These are phyloP conservation scores for Tuber indicum DNA, from an alignment of 495 filamentous ascomycete genomes.

Conservation along the genomic window DNA sequence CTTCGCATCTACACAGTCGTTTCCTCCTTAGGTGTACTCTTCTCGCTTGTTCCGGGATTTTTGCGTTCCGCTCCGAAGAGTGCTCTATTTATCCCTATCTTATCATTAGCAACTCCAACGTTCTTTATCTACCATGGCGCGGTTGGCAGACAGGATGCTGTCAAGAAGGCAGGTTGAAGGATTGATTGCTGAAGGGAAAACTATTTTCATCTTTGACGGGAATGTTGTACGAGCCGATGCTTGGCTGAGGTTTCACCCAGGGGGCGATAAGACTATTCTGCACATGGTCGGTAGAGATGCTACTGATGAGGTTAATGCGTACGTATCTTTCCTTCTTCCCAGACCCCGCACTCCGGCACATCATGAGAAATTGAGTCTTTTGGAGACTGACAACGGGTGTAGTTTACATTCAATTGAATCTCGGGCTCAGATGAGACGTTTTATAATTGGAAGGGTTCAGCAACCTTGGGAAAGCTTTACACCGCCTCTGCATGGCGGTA, in stretches of 20 bases:
- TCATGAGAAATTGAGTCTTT: conserved; percentile 1
- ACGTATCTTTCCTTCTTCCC: conserved; percentile 44
- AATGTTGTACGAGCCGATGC: conserved; percentile 80
- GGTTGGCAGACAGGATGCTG: conserved; percentile 45
- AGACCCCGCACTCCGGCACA: not conserved
- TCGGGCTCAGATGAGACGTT: conserved; percentile 66
- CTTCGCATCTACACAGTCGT: not conserved
- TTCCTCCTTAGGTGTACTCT: conserved; percentile 1
- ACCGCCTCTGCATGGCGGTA: conserved; percentile 88
- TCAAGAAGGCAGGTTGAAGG: conserved; percentile 75
- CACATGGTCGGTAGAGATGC: conserved; percentile 97
- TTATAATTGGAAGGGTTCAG: conserved; percentile 75
- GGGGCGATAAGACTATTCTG: conserved; percentile 82
- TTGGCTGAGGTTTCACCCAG: conserved; percentile 84
- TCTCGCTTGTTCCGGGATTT: not conserved
- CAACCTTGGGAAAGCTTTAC: conserved; percentile 82
- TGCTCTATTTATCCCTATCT: not conserved
- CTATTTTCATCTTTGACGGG: conserved; percentile 71
- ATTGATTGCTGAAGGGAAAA: conserved; percentile 77
- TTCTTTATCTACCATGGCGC: conserved; percentile 32
- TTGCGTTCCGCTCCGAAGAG: not conserved
- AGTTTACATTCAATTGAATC: conserved; percentile 83
- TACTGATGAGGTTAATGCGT: conserved; percentile 91
- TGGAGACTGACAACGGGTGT: conserved; percentile 11
- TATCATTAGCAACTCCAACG: not conserved